A percentile compares a stretch with the other conserved stretches of the same genome.
These are phyloP conservation scores for Lippia alba DNA, from an alignment of 305 asterid genomes.

Conservation along the genomic window DNA sequence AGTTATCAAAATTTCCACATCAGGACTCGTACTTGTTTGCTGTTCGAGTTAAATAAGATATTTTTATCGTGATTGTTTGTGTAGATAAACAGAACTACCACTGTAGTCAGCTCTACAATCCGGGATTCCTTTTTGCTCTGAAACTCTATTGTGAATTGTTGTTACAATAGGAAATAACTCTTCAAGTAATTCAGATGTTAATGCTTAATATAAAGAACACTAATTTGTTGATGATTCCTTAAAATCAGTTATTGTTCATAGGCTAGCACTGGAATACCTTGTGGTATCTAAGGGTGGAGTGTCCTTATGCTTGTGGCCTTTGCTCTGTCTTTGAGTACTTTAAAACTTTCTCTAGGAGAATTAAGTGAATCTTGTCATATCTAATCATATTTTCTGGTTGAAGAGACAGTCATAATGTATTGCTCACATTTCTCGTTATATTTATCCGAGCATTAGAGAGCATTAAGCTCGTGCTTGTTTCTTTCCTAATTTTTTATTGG, in stretches of 20 bases:
- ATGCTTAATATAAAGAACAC: background rate
- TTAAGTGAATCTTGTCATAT: constrained; percentile 11
- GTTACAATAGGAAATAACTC: background rate
- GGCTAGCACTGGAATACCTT: background rate
- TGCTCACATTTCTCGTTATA: background rate
- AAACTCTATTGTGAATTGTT: background rate
- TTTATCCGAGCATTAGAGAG: constrained; percentile 10
- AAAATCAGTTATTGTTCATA: background rate
- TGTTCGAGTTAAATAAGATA: background rate
- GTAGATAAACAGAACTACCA: background rate
- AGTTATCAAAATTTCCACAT: background rate
- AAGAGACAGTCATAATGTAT: background rate
- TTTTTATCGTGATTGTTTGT: background rate
- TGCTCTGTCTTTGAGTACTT: constrained; percentile 16
- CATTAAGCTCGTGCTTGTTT: constrained; percentile 3
- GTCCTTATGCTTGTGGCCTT: background rate
- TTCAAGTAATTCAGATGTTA: background rate
- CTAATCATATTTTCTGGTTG: constrained; percentile 18
- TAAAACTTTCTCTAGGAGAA: background rate
- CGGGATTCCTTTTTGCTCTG: no score
- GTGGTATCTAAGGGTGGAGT: constrained; percentile 5
- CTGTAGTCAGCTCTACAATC: background rate
- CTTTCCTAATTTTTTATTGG: constrained; percentile 36
- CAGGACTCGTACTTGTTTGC: background rate
- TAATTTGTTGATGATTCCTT: background rate